Percentiles rank a stretch among this genome's conserved stretches.
Conservation (phyloP, 2,329 filamentous ascomycete genomes). For the Aspergillus viridinutans region DNA sequence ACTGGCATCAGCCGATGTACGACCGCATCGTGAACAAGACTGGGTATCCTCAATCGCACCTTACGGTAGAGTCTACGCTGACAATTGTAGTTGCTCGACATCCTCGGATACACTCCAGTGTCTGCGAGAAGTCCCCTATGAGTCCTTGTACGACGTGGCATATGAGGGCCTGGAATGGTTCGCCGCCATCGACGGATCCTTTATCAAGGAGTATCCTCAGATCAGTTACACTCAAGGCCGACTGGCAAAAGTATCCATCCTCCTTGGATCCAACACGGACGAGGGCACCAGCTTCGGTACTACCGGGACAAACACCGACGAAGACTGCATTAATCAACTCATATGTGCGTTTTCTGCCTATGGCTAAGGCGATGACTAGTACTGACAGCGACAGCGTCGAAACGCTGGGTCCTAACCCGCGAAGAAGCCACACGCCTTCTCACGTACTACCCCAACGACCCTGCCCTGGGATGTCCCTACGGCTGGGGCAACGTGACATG, state of each 20-base stretch:
- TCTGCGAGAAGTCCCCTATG: constrained; percentile 25
- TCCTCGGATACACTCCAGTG: constrained; percentile 25
- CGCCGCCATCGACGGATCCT: constrained; percentile 52
- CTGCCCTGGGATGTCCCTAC: constrained; percentile 46
- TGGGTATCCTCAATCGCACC: constrained; percentile 11
- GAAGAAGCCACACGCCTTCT: constrained; percentile 38
- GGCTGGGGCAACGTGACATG: constrained; percentile 31
- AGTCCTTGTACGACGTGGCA: constrained; percentile 19
- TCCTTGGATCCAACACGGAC: constrained; percentile 62
- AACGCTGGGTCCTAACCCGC: constrained; percentile 25
- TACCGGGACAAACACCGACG: constrained; percentile 50
- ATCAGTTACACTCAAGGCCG: constrained; percentile 53
- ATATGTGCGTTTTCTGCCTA: constrained; percentile 12
- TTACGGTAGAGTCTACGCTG: not conserved
- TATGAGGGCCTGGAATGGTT: constrained; percentile 29
- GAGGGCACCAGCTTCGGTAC: constrained; percentile 59
- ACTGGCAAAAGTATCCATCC: constrained; percentile 60
- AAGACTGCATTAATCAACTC: constrained; percentile 44
- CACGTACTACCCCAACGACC: constrained; percentile 50
- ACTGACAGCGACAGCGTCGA: constrained; percentile 14
- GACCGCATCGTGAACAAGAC: constrained; percentile 24
- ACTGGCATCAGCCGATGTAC: constrained; percentile 33
- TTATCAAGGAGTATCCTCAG: constrained; percentile 52
- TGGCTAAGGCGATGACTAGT: constrained; percentile 5
- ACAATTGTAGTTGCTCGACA: constrained; percentile 20